These are phyloP conservation scores for Guyanaporus albipodus DNA, from an alignment of 768 basidiomycete genomes.

Conservation along the genomic window DNA sequence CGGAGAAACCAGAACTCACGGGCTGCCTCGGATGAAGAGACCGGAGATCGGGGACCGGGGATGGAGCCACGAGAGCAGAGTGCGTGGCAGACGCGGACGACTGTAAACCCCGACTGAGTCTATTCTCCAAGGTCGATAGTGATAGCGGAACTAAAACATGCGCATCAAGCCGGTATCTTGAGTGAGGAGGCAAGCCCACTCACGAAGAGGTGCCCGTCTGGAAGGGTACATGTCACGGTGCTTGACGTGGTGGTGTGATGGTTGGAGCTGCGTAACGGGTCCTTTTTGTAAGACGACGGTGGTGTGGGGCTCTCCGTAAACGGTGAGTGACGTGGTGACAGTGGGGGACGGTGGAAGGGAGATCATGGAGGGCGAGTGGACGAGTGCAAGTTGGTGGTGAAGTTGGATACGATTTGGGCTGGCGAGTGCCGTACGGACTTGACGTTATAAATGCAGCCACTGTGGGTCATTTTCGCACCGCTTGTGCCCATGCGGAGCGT, in stretches of 20 bases:
- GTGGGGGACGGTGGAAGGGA: conserved; percentile 9
- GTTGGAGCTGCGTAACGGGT: conserved; percentile 16
- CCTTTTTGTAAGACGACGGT: conserved; percentile 21
- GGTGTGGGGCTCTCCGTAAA: background rate
- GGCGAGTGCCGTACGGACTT: conserved; percentile 4
- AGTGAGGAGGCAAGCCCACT: conserved; percentile 9
- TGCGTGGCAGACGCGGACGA: conserved; percentile 7
- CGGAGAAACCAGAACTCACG: conserved; percentile 8
- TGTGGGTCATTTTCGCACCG: conserved; percentile 24
- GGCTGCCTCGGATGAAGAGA: conserved; percentile 6
- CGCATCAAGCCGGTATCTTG: background rate
- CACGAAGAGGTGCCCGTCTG: conserved; percentile 24
- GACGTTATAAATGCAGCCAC: conserved; percentile 25
- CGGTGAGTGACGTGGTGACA: background rate
- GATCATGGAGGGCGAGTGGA: conserved; percentile 18
- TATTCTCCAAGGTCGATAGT: conserved; percentile 19
- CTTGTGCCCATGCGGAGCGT: conserved; percentile 19
- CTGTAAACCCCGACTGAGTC: background rate
- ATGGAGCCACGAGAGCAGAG: conserved; percentile 6
- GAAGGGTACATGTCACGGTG: conserved; percentile 9
- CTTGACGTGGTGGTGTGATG: conserved; percentile 15
- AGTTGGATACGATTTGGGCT: conserved; percentile 14
- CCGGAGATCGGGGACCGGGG: conserved; percentile 14
- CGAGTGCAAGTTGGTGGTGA: conserved; percentile 2
- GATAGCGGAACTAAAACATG: conserved; percentile 27